A percentile compares a stretch with the other conserved stretches of the same genome.
These are phyloP conservation scores for Echeveria elegans DNA, from an alignment of 164 flowering plant species.

Conservation along the genomic window DNA sequence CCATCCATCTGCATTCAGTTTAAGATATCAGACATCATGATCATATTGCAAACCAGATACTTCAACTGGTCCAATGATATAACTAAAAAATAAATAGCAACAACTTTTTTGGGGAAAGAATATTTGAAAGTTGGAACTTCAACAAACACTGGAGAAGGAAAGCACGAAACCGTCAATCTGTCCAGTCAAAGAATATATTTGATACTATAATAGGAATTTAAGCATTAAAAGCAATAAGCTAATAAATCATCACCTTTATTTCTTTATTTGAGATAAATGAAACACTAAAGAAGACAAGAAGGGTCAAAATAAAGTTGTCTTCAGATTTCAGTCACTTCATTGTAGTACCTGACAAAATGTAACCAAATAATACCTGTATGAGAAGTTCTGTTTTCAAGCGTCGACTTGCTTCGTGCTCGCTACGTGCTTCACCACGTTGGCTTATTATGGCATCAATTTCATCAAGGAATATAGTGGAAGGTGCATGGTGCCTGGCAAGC, in stretches of 20 bases:
- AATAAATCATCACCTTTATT: background rate
- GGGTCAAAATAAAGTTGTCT: background rate
- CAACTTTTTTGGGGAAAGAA: background rate
- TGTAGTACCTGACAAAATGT: background rate
- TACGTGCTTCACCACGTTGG: slow-evolving; percentile 96
- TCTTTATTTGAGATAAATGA: background rate
- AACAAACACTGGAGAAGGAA: background rate
- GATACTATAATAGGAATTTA: background rate
- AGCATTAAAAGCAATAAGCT: background rate
- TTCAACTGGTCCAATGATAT: background rate
- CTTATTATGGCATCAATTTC: slow-evolving; percentile 98
- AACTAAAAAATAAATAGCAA: background rate
- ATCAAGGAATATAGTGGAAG: slow-evolving; percentile 96
- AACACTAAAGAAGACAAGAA: background rate
- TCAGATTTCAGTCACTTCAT: background rate
- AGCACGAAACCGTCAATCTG: background rate
- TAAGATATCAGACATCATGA: slow-evolving; percentile 19
- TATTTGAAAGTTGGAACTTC: background rate
- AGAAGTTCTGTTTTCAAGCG: slow-evolving; percentile 96
- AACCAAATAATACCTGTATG: slow-evolving; percentile 57
- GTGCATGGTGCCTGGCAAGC: slow-evolving; percentile 99
- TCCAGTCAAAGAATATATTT: background rate
- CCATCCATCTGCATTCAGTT: slow-evolving; percentile 93
- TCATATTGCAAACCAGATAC: background rate
- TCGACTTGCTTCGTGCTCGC: slow-evolving; percentile 99